phyloP scores from a whole-genome alignment of 2,329 filamentous ascomycete genomes.

The Tympanopsis confertula region DNA sequence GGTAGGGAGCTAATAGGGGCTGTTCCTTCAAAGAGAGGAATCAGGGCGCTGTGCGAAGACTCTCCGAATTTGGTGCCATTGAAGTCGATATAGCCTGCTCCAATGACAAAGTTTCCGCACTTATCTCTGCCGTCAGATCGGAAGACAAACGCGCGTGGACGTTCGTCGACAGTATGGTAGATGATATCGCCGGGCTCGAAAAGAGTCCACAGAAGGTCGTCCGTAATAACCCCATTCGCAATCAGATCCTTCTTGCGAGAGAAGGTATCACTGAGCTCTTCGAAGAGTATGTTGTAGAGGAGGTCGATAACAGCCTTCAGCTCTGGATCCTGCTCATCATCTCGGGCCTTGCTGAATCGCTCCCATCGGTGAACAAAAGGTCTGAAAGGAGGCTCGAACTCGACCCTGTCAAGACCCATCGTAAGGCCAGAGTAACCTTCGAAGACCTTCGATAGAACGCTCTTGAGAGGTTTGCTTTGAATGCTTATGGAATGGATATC shows the following conservation, averaged over 20 bases:
- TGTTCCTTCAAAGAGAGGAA: background rate
- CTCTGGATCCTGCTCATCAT: constrained; percentile 14
- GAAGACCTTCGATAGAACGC: constrained; percentile 28
- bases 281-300: constrained; percentile 16
- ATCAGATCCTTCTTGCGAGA: constrained; percentile 17
- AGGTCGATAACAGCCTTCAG: constrained; percentile 17
- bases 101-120: background rate
- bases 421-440: constrained; percentile 35
- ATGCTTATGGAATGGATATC: constrained; percentile 22
- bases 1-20: background rate
- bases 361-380: constrained; percentile 40
- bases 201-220: constrained; percentile 20
- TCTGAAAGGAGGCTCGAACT: constrained; percentile 32
- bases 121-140: background rate
- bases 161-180: constrained; percentile 1
- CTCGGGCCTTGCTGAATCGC: constrained; percentile 11
- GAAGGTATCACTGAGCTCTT: constrained; percentile 19
- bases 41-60: background rate
- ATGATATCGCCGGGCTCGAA: constrained; percentile 15
- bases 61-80: constrained; percentile 4
- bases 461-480: constrained; percentile 35
- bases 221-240: constrained; percentile 19
- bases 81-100: constrained; percentile 1
- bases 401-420: constrained; percentile 29
- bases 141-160: background rate